Evolutionary conservation across 2,329 filamentous ascomycete species (phyloP), one percentile per base, ranked within the genome.

Genomic region (Drechslerella coelobrocha): DNA sequence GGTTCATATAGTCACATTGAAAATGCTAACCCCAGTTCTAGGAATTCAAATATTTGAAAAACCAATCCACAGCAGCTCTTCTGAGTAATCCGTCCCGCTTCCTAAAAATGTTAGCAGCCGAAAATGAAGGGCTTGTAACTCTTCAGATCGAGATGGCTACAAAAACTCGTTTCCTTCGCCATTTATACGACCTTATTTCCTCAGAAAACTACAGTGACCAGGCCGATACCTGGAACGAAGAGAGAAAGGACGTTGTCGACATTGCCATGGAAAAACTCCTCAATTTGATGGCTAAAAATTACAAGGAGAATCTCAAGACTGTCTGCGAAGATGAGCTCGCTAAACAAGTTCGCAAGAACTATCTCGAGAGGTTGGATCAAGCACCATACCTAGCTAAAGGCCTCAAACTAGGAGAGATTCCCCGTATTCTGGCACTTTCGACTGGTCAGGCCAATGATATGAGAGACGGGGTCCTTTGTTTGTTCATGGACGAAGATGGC

Each of bases 191-290:
- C 51, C 89, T 94, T 75, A 96, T 99, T 73, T 88, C 91, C 73
- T 97, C 92, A 0, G 94, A 99, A 79, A 96, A 96, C 79, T 94
- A 91, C 78, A 97, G 92, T 76, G 92, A 96, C 77, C 85, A 94
- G 48, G 94, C 94, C 2, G 93, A 97, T 79, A 89, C 91, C 8
- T 99, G 94, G 94, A 96, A 97, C 75, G 85, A 88, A 51, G 87
- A 96, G 76, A 89, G 94, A 34, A 87, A 88, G 74, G 92, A 95
- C 76, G 88, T 95, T 0, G 82, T 99, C 53, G 90, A 96, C 74
- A 78, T 88, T 60, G 92, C 92, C 0, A 86, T 96, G 68, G 82
- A 84, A 7, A 96, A 93, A 78, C 83, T 99, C 45, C 89, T 96
- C 75, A 87, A 84, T 75, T 82, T 95, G 73, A 92, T 97, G 75